A percentile compares a stretch with the other conserved stretches of the same genome.
Conservation (phyloP, 2,329 filamentous ascomycete species). For the Coniochaeta ligniaria region DNA sequence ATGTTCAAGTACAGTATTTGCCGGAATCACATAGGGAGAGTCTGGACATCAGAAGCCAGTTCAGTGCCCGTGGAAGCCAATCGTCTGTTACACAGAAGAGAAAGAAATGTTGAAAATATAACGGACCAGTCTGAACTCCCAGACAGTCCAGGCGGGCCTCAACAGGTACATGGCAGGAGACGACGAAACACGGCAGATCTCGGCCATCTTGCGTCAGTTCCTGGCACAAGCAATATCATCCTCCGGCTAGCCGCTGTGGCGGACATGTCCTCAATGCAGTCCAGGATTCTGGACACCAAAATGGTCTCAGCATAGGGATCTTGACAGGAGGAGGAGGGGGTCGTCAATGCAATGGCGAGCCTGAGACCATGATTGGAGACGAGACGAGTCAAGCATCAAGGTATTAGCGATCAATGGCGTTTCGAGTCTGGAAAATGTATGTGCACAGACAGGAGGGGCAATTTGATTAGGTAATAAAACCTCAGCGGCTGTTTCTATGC, state of each 20-base stretch:
- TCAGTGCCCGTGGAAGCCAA: not conserved
- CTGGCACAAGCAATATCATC: not conserved
- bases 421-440: no score
- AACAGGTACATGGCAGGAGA: not conserved
- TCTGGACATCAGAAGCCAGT: not conserved
- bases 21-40: not conserved
- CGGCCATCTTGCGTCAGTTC: not conserved
- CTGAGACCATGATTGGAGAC: not conserved
- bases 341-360: not conserved
- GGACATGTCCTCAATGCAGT: not conserved
- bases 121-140: not conserved
- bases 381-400: not conserved
- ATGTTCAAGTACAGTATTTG: not conserved
- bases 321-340: not conserved
- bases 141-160: not conserved
- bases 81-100: not conserved
- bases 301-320: not conserved
- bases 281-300: not conserved
- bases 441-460: no score
- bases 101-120: not conserved
- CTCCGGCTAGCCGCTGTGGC: not conserved
- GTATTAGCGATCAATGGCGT: not conserved
- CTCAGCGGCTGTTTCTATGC: no score
- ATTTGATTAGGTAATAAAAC: no score
- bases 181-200: not conserved